Evolutionary conservation across 805 yeast genomes (phyloP).

Genomic region (Ogataea ramenticola): DNA sequence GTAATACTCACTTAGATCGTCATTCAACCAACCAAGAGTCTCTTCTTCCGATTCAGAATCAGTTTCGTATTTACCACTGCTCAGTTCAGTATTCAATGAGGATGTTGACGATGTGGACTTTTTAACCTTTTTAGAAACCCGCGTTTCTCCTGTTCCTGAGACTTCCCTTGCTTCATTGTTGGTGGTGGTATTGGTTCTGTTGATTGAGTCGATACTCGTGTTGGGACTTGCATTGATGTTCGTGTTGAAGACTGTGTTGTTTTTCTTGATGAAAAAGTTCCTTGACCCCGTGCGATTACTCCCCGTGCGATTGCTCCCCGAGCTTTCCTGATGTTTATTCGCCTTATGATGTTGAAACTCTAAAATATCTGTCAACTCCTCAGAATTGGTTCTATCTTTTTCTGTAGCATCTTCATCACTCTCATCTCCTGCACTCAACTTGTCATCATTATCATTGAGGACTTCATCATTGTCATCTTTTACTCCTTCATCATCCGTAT

Average conservation of each 20-base stretch:
- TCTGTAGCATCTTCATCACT: conserved; percentile 6
- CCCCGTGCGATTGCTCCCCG: conserved; percentile 1
- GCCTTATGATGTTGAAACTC: conserved; percentile 30
- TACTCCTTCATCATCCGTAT: conserved; percentile 7
- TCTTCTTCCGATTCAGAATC: conserved; percentile 12
- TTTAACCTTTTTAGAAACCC: too few species aligned
- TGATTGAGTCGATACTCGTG: too few species aligned
- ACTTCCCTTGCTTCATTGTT: too few species aligned
- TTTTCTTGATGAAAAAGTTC: too few species aligned
- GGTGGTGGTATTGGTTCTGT: too few species aligned
- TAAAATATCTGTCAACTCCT: conserved; percentile 16
- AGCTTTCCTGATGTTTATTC: conserved; percentile 26
- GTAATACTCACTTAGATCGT: conserved; percentile 24
- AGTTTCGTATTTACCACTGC: neutral
- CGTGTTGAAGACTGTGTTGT: neutral
- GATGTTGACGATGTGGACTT: too few species aligned
- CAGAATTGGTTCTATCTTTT: conserved; percentile 1
- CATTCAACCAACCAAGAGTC: conserved; percentile 48
- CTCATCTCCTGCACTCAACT: conserved; percentile 3
- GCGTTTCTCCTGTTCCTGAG: too few species aligned
- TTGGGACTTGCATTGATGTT: neutral
- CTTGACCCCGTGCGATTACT: too few species aligned
- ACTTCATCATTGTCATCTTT: conserved; percentile 1
- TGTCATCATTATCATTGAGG: neutral
- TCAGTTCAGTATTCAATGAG: too few species aligned